phyloP scores from a whole-genome alignment of 163 green algal genomes.

The Scenedesmus sp. region DNA sequence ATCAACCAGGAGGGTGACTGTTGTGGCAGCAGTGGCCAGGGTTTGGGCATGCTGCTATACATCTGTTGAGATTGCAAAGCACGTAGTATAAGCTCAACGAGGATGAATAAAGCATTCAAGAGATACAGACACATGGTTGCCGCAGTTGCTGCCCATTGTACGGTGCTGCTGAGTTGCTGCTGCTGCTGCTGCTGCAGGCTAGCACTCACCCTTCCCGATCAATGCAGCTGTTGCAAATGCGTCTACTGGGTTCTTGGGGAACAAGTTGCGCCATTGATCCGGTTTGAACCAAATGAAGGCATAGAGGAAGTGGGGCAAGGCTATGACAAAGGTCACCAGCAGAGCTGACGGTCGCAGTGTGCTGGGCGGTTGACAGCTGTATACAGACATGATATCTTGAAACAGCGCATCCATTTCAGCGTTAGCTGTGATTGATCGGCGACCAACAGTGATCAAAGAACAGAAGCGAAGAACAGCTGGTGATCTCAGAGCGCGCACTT shows the following conservation, averaged over 20 bases:
- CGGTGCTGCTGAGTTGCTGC: background rate
- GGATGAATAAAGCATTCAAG: too few relatives aligned
- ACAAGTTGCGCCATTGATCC: constrained; percentile 66
- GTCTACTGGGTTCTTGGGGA: constrained; percentile 67
- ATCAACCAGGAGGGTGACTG: too few relatives aligned
- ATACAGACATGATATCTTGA: background rate
- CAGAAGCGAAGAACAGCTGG: background rate
- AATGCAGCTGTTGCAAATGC: constrained; percentile 62
- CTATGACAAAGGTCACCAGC: constrained; percentile 61
- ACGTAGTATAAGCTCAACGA: too few relatives aligned
- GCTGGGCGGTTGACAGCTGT: constrained; percentile 1
- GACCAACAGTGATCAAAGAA: background rate
- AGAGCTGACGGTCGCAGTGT: background rate
- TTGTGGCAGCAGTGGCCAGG: too few relatives aligned
- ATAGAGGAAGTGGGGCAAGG: constrained; percentile 84
- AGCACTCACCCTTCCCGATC: constrained; percentile 65
- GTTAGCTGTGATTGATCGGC: background rate
- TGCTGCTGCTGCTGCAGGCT: background rate
- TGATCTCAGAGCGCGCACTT: background rate
- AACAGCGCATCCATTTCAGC: background rate
- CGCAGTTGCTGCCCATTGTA: background rate
- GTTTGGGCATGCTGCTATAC: too few relatives aligned
- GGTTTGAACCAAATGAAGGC: constrained; percentile 83
- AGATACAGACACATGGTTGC: too few relatives aligned
- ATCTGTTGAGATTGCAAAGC: too few relatives aligned